Base-by-base conservation (phyloP, 2,329 filamentous ascomycete genomes). In the Sclerotinia borealis region DNA sequence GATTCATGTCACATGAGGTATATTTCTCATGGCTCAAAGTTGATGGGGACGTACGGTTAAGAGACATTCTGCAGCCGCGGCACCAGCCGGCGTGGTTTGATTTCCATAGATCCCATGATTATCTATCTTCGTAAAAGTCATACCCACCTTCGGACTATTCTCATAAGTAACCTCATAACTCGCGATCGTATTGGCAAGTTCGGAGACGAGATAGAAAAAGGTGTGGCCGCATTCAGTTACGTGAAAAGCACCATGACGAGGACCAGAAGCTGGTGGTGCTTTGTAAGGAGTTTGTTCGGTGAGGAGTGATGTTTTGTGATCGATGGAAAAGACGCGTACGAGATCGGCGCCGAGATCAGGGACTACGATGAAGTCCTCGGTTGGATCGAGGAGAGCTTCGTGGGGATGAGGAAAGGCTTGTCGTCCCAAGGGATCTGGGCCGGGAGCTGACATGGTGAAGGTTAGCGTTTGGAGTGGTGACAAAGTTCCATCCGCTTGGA, bases 121-220 rank as follows among this genome's bases (percentile, higher is more conserved):
- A 72, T 80, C 85, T 54, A 83, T 65, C 69, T 80, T 76, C 22
- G 69, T 69, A 65, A 86, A 81, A 6, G n/a, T 43, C 7, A 85
- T 43, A 74, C 8, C 52, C 75, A 75, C 43, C 75, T 74, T 11
- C 17, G 27, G 2, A 0, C 10, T n/a, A 2, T 68, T 70, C 27
- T 72, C 73, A 71, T 89, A 89, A 0, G 70, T 73, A 36, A 88
- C 82, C 45, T 79, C 73, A 71, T 84, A 90, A 17, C 80, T 81
- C 9, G 80, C 76, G 47, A 81, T 69, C 1, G 72, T 76, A 66
- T 77, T 79, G 25, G 70, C 71, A 11, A 84, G 70, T 70, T 85
- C 83, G 39, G 78, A 76, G 11, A 79, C 76, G 0, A 84, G 73
- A 68, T 77, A 80, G 71, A 65, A 71, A 41, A 66, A 73, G 15